A percentile compares a stretch with the other conserved stretches of the same genome.
phyloP scores from a whole-genome alignment of 116 monocot species.

The Cymodocea nodosa region DNA sequence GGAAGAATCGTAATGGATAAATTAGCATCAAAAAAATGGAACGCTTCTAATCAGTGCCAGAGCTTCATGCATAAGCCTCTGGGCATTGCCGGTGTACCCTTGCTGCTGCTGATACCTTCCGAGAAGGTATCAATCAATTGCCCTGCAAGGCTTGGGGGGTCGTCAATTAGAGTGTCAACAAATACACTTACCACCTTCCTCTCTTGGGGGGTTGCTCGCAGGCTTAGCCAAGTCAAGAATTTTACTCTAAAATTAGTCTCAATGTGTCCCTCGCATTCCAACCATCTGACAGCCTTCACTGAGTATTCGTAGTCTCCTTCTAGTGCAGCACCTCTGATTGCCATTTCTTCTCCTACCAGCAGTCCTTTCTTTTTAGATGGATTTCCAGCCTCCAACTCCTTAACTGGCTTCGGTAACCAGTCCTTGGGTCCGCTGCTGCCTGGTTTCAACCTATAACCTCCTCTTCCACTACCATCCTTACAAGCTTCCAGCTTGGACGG shows the following conservation, averaged over 20 bases:
- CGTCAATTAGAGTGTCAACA: constrained; percentile 52
- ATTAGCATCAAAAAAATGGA: constrained; percentile 7
- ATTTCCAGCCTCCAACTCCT: constrained; percentile 22
- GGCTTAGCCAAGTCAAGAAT: constrained; percentile 81
- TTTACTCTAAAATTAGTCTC: constrained; percentile 63
- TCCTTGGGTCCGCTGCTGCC: constrained; percentile 10
- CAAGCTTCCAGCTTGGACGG: constrained; percentile 28
- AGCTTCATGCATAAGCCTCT: constrained; percentile 55
- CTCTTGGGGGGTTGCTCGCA: constrained; percentile 49
- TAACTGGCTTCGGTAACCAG: constrained; percentile 14
- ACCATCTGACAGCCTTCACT: constrained; percentile 65
- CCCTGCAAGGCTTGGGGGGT: constrained; percentile 59
- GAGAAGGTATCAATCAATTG: constrained; percentile 67
- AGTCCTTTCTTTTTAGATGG: constrained; percentile 29
- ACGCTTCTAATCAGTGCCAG: constrained; percentile 34
- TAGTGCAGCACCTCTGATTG: constrained; percentile 9
- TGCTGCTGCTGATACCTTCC: constrained; percentile 40
- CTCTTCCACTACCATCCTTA: constrained; percentile 22
- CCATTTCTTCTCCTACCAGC: constrained; percentile 7
- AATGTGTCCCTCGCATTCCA: constrained; percentile 61
- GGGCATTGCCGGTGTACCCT: constrained; percentile 19
- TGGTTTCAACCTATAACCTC: constrained; percentile 9
- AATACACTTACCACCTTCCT: constrained; percentile 54
- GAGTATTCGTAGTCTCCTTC: constrained; percentile 57
- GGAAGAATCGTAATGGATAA: constrained; percentile 4